Evolutionary conservation across 1,284 basidiomycete genomes (phyloP).

Genomic region (Moesziomyces aphidis): DNA sequence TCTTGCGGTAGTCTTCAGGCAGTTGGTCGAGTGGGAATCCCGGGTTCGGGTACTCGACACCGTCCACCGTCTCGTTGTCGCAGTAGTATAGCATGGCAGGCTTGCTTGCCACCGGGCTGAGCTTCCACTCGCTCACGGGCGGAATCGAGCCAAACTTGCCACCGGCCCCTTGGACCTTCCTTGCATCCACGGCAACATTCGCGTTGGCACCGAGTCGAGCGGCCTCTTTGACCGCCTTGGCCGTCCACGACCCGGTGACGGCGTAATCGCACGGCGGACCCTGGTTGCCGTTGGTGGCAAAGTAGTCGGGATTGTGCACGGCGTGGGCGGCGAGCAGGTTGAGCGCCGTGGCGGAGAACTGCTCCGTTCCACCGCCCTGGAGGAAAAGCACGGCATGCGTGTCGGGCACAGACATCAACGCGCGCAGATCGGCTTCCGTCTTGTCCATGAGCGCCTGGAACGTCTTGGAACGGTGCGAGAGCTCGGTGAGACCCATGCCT

Average conservation of each 20-base stretch:
- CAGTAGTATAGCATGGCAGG: slow-evolving; percentile 97
- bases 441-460: slow-evolving; percentile 61
- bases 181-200: slow-evolving; percentile 55
- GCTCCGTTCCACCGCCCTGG: slow-evolving; percentile 66
- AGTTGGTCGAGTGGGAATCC: slow-evolving; percentile 89
- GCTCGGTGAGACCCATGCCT: slow-evolving; percentile 66
- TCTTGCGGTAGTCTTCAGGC: slow-evolving; percentile 70
- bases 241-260: slow-evolving; percentile 64
- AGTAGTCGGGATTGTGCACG: slow-evolving; percentile 56
- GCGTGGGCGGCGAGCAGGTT: slow-evolving; percentile 64
- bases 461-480: slow-evolving; percentile 64
- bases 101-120: slow-evolving; percentile 73
- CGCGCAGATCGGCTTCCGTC: slow-evolving; percentile 62
- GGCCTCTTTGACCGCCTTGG: slow-evolving; percentile 64
- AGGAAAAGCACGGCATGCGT: slow-evolving; percentile 63
- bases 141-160: slow-evolving; percentile 82
- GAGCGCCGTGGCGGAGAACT: slow-evolving; percentile 64
- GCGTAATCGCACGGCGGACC: slow-evolving; percentile 65
- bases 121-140: slow-evolving; percentile 77
- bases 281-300: slow-evolving; percentile 36
- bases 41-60: slow-evolving; percentile 84
- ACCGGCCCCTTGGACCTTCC: slow-evolving; percentile 44
- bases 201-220: slow-evolving; percentile 55
- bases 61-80: slow-evolving; percentile 99
- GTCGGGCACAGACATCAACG: slow-evolving; percentile 58